These are phyloP conservation scores for Petunia hybrid DNA, from an alignment of 305 asterid genomes.

Conservation along the genomic window DNA sequence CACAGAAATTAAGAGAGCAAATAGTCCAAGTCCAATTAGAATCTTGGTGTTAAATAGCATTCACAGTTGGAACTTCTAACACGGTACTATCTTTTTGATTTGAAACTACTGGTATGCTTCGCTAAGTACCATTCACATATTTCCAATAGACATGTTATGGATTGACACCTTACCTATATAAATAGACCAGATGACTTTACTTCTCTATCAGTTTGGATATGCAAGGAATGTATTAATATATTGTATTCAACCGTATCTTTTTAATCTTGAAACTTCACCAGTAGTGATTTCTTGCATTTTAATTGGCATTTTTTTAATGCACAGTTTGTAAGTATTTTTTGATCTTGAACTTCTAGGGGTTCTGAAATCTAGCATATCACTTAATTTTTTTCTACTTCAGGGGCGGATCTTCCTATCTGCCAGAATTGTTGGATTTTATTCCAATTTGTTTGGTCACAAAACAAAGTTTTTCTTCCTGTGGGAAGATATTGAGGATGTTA, in stretches of 20 bases:
- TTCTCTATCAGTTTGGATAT: neutral
- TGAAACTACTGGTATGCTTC: neutral
- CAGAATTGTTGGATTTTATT: constrained; percentile 83
- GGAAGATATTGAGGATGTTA: constrained; percentile 94
- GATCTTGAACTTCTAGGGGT: neutral
- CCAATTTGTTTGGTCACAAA: constrained; percentile 86
- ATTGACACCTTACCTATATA: neutral
- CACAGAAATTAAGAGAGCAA: neutral
- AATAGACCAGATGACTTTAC: neutral
- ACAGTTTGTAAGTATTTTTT: neutral
- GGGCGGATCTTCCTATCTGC: constrained; percentile 89
- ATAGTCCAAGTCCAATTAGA: neutral
- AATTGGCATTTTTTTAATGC: neutral
- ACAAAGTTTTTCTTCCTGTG: constrained; percentile 84
- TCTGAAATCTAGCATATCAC: neutral
- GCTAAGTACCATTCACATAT: constrained; percentile 9
- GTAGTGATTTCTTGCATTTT: neutral
- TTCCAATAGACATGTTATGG: neutral
- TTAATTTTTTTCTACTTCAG: constrained; percentile 53
- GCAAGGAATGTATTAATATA: neutral
- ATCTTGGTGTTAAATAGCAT: constrained; percentile 2
- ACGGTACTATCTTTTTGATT: no score
- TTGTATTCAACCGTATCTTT: neutral
- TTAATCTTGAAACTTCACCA: neutral
- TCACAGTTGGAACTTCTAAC: constrained; percentile 6